phyloP scores from a whole-genome alignment of 768 basidiomycete genomes.

The Mycena filopes region DNA sequence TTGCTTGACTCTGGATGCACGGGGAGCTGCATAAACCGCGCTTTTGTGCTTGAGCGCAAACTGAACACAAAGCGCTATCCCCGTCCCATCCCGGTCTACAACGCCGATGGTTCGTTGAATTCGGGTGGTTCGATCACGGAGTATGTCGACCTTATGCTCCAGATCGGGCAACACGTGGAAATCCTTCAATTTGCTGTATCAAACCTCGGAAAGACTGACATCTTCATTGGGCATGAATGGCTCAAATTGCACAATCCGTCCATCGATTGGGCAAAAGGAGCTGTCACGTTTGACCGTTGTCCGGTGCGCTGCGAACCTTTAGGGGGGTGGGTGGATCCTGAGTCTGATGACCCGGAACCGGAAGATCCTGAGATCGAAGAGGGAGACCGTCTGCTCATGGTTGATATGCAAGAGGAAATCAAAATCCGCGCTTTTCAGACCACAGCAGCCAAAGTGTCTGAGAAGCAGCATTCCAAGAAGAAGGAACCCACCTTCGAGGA shows the following conservation, averaged over 20 bases:
- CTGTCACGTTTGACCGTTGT: background rate
- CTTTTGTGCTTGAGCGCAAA: too few species aligned
- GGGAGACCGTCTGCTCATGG: too few species aligned
- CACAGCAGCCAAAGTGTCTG: too few species aligned
- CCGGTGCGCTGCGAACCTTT: background rate
- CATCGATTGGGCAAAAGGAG: background rate
- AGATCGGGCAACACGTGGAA: background rate
- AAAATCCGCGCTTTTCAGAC: too few species aligned
- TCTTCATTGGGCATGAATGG: conserved; percentile 2
- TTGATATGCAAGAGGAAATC: too few species aligned
- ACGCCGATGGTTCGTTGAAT: background rate
- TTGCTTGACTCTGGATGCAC: too few species aligned
- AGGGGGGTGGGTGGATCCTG: conserved; percentile 5
- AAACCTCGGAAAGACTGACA: background rate
- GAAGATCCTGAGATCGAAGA: too few species aligned
- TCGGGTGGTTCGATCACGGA: background rate
- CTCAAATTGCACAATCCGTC: conserved; percentile 3
- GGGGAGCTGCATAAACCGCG: too few species aligned
- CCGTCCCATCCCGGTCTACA: background rate
- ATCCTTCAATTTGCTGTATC: background rate
- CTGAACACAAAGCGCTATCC: too few species aligned
- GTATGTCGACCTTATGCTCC: background rate
- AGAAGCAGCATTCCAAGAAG: background rate
- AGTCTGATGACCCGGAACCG: background rate
- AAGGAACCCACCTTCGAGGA: background rate